Evolutionary conservation across 768 basidiomycete species (phyloP).

Genomic region (Boletus subcaerulescens): DNA sequence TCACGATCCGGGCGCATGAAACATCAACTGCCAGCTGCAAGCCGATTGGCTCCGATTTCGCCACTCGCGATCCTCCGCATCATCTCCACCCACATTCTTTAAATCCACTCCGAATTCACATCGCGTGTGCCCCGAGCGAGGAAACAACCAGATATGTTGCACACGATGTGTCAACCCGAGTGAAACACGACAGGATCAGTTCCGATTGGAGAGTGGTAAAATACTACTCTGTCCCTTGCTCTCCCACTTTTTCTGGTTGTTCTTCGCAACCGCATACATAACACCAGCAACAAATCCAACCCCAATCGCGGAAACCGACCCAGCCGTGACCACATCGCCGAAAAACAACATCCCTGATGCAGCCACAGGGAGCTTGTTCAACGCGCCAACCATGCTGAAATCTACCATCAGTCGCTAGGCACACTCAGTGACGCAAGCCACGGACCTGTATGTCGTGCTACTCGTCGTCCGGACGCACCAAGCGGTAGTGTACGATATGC

Average conservation of each 20-base stretch:
- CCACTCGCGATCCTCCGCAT: no score
- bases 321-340: constrained; percentile 82
- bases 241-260: constrained; percentile 82
- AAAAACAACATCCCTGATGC: constrained; percentile 99
- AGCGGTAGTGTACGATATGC: constrained; percentile 97
- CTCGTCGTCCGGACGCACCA: constrained; percentile 97
- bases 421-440: neutral
- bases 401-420: constrained; percentile 5
- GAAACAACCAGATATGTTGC: neutral
- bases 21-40: no score
- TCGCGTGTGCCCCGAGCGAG: neutral
- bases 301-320: constrained; percentile 83
- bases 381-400: constrained; percentile 88
- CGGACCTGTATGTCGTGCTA: constrained; percentile 96
- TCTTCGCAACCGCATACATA: constrained; percentile 92
- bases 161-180: no score
- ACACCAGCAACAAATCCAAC: constrained; percentile 91
- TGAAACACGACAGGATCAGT: constrained; percentile 26
- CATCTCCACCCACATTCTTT: no score
- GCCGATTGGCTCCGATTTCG: no score
- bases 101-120: neutral
- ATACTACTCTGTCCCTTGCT: constrained; percentile 53
- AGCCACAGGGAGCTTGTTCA: constrained; percentile 97
- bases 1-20: no score
- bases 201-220: constrained; percentile 62